Evolutionary conservation across 139 green algal species (phyloP), one percentile per base, ranked within the genome.

Genomic region (Picochlorum costavermella): DNA sequence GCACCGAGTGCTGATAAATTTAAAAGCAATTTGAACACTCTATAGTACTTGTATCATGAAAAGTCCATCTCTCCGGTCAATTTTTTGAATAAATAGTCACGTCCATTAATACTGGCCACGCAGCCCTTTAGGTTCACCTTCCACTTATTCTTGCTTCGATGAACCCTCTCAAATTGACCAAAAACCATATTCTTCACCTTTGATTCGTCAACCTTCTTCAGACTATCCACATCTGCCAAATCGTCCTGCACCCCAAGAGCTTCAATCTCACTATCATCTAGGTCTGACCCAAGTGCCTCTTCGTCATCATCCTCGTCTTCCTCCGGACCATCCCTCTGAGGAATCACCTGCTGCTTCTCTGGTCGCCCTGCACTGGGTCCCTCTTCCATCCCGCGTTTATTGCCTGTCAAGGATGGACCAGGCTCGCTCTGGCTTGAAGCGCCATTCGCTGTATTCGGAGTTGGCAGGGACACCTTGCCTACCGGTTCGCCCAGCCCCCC

Each of bases 151-250:
- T 78, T 78, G 50, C 29, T 71, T 29, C 65, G 71, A 45, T 73
- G 66, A 44, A 78, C 71, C 45, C 68, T 70, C 17, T 78, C 71
- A 71, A 78, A 78, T 60, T 74, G 65, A 8, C 71, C 71, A 10
- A 78, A 53, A 58, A 77, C 44, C 48, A 73, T 60, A 57, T 77
- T 48, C 28, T 71, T 50, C 17, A 76, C 23, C 10, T 29, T n/a
- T 9, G 59, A 64, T 49, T 76, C 70, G 23, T 76, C 70, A 37
- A 76, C 61, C 30, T 76, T 56, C 5, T 72, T 36, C 25, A 56
- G 36, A 63, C 64, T 56, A 56, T 71, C 65, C 43, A 64, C 64
- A 25, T 56, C 70, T 48, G 56, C 66, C 17, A 72, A 45, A 37
- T 72, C 66, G 53, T 72, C 66, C 14, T 28, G 33, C 37, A 67